phyloP scores from a whole-genome alignment of 2,329 filamentous ascomycete species.

The Thielaviopsis populi region DNA sequence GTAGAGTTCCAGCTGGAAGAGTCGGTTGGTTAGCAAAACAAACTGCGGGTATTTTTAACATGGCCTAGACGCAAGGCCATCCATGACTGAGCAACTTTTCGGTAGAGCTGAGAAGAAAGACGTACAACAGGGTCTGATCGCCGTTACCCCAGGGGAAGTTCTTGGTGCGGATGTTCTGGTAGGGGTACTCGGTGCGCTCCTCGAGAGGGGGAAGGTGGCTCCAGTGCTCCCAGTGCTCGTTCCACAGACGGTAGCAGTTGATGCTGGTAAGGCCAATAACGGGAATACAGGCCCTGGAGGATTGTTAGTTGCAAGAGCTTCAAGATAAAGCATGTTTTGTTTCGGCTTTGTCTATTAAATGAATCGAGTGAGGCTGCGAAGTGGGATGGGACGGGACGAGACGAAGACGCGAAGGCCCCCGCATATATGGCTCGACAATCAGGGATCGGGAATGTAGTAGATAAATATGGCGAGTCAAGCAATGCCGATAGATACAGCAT shows the following conservation, averaged over 20 bases:
- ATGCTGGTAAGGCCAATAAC: conserved; percentile 52
- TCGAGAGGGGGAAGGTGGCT: conserved; percentile 70
- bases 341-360: too few species aligned
- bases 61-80: background rate
- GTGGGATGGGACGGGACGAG: background rate
- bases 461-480: background rate
- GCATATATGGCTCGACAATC: background rate
- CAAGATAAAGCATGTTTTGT: background rate
- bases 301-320: background rate
- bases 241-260: conserved; percentile 88
- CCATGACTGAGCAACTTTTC: background rate
- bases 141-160: conserved; percentile 92
- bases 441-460: background rate
- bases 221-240: conserved; percentile 96
- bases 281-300: conserved; percentile 56
- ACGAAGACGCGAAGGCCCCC: background rate
- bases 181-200: conserved; percentile 85
- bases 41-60: background rate
- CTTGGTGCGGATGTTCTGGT: conserved; percentile 95
- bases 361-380: too few species aligned
- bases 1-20: conserved; percentile 67
- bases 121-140: conserved; percentile 72
- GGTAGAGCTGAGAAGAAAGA: conserved; percentile 18
- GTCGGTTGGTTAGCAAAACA: too few species aligned
- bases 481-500: background rate